Conservation (phyloP, 768 basidiomycete species). For the Mycena alexandri region DNA sequence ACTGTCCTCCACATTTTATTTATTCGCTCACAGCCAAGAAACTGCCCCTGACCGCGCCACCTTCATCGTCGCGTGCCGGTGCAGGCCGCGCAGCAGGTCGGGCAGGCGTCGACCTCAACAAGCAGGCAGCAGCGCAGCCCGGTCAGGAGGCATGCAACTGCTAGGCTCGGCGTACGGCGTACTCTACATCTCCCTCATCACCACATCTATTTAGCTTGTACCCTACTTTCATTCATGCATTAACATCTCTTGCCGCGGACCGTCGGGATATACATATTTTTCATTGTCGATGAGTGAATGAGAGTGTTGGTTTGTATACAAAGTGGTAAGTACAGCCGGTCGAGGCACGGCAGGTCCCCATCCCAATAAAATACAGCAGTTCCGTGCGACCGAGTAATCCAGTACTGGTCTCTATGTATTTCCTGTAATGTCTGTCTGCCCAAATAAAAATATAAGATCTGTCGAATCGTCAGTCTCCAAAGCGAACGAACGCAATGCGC, state of each 20-base stretch:
- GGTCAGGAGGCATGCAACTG: constrained; percentile 84
- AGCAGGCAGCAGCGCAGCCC: constrained; percentile 62
- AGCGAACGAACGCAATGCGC: not conserved
- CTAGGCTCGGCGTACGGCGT: constrained; percentile 49
- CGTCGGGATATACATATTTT: constrained; percentile 55
- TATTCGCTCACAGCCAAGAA: constrained; percentile 75
- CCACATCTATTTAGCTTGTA: constrained; percentile 48
- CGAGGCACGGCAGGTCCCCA: not conserved
- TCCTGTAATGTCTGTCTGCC: not conserved
- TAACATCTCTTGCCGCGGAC: constrained; percentile 48
- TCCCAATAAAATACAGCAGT: constrained; percentile 26
- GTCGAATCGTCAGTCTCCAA: constrained; percentile 13
- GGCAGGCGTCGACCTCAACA: constrained; percentile 82
- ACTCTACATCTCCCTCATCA: constrained; percentile 35
- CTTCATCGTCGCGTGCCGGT: constrained; percentile 68
- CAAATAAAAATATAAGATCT: constrained; percentile 9
- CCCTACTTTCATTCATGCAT: constrained; percentile 45
- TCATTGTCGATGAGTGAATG: constrained; percentile 32
- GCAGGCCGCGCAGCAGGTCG: constrained; percentile 65
- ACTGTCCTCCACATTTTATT: constrained; percentile 28
- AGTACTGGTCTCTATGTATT: constrained; percentile 16
- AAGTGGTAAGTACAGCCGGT: constrained; percentile 7
- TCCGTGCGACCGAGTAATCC: constrained; percentile 22
- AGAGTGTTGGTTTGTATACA: too few relatives aligned
- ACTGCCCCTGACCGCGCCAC: constrained; percentile 84